A percentile compares a stretch with the other conserved stretches of the same genome.
phyloP scores from a whole-genome alignment of 345 rosid species.

The Aurinia saxatilis region DNA sequence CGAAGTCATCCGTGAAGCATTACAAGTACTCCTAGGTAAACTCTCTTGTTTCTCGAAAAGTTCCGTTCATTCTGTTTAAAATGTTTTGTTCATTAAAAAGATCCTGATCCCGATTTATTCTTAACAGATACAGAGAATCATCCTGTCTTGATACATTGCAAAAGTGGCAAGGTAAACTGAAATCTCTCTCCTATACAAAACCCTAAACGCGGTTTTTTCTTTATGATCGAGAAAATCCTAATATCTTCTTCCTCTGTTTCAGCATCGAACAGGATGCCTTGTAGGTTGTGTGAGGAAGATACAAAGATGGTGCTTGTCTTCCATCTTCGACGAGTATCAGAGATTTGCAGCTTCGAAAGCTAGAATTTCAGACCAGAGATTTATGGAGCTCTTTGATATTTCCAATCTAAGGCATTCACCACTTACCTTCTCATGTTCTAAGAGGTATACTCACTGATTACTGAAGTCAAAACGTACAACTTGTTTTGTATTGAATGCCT shows the following conservation, averaged over 20 bases:
- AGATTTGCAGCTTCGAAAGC: constrained; percentile 62
- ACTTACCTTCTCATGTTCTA: constrained; percentile 40
- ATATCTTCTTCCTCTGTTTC: background rate
- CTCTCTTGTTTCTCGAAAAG: background rate
- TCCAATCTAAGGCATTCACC: constrained; percentile 46
- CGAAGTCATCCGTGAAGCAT: constrained; percentile 57
- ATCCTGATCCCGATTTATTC: background rate
- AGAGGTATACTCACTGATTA: constrained; percentile 11
- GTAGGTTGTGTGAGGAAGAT: constrained; percentile 72
- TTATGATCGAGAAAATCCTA: background rate
- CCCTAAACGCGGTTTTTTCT: background rate
- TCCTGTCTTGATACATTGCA: constrained; percentile 72
- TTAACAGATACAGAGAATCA: constrained; percentile 69
- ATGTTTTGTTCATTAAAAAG: no score
- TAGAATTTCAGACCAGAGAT: constrained; percentile 65
- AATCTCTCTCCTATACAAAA: background rate
- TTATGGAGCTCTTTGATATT: constrained; percentile 56
- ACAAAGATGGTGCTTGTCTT: constrained; percentile 73
- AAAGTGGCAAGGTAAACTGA: constrained; percentile 65
- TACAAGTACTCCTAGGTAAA: constrained; percentile 62
- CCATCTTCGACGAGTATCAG: constrained; percentile 73
- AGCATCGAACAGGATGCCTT: constrained; percentile 78
- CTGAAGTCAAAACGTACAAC: background rate
- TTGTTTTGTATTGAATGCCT: background rate
- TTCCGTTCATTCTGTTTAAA: no score